phyloP scores from a whole-genome alignment of 805 yeast genomes.

The Kazachstania africana region DNA sequence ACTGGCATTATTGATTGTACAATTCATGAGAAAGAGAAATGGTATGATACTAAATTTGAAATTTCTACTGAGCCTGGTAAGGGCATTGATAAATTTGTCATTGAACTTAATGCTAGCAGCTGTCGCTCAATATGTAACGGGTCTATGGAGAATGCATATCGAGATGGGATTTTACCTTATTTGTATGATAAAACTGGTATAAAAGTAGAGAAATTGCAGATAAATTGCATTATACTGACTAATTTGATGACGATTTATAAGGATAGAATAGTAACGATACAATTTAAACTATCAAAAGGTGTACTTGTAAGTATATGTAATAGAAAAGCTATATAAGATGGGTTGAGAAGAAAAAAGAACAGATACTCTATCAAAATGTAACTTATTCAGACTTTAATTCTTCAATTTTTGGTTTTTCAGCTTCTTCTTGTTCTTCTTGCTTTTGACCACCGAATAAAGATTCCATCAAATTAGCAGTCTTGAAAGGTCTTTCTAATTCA shows the following conservation, averaged over 20 bases:
- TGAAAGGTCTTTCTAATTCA: conserved; percentile 93
- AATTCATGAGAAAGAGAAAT: conserved; percentile 1
- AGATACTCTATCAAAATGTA: background rate
- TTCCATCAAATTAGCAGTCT: conserved; percentile 72
- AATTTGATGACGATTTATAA: conserved; percentile 2
- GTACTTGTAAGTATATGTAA: background rate
- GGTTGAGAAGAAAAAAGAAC: background rate
- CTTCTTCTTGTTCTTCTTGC: background rate
- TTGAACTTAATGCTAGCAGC: conserved; percentile 5
- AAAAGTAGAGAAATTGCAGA: conserved; percentile 14
- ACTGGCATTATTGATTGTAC: conserved; percentile 17
- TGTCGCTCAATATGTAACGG: background rate
- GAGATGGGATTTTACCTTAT: conserved; percentile 12
- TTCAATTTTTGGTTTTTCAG: conserved; percentile 6
- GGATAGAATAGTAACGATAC: background rate
- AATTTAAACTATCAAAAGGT: no score
- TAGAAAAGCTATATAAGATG: background rate
- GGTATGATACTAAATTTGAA: conserved; percentile 22
- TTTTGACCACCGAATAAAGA: conserved; percentile 15
- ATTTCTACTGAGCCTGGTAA: no score
- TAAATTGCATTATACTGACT: conserved; percentile 2
- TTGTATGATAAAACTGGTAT: conserved; percentile 23
- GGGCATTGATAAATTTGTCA: background rate
- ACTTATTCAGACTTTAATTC: conserved; percentile 5
- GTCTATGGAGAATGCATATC: background rate